Conservation (phyloP, 306 rosid species). For the Castanea sativa region DNA sequence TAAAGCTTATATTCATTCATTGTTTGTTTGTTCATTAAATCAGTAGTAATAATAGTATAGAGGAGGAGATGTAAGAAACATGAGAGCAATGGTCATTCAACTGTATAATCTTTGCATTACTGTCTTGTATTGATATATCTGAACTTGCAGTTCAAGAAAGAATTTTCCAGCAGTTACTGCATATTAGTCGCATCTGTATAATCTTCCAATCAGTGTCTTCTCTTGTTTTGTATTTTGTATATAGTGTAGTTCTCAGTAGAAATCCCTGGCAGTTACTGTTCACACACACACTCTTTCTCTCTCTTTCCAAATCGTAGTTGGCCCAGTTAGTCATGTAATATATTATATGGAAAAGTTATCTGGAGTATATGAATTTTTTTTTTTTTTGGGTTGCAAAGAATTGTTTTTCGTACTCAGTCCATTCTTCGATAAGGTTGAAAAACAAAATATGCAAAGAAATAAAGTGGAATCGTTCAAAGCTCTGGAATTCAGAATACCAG, state of each 20-base stretch:
- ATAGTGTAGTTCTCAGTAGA: not conserved
- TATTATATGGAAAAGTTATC: too few species aligned
- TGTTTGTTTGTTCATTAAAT: conserved; percentile 61
- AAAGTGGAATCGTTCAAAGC: not conserved
- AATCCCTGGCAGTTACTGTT: not conserved
- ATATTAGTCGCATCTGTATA: not conserved
- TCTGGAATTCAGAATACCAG: not conserved
- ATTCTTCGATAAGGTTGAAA: too few species aligned
- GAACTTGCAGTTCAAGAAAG: not conserved
- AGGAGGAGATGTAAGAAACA: conserved; percentile 22
- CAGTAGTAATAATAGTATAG: conserved; percentile 34
- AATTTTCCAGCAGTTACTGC: not conserved
- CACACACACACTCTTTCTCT: not conserved
- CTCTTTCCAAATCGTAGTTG: too few species aligned
- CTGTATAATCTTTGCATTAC: conserved; percentile 13
- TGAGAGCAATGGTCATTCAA: conserved; percentile 20
- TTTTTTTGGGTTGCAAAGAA: too few species aligned
- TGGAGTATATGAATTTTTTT: too few species aligned
- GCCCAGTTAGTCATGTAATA: too few species aligned
- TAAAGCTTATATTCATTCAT: conserved; percentile 53
- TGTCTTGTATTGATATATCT: conserved; percentile 1
- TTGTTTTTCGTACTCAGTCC: too few species aligned
- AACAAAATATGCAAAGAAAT: not conserved
- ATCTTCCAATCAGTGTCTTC: not conserved
- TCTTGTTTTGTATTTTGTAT: not conserved